Evolutionary conservation across 768 basidiomycete species (phyloP), one percentile per base, ranked within the genome.

Genomic region (Pisolithus albus): DNA sequence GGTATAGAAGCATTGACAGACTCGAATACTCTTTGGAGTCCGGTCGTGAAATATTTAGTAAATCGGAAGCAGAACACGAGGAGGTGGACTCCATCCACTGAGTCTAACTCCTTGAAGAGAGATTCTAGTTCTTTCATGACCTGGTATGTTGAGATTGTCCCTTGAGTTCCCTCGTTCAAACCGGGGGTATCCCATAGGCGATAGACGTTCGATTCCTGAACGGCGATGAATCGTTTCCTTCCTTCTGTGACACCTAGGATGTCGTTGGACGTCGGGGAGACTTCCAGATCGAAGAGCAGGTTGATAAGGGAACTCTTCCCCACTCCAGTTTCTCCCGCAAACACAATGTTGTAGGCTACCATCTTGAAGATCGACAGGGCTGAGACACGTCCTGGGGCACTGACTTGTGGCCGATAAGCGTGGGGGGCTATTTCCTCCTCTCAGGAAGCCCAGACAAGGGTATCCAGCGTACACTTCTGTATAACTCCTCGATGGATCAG

Each of bases 31-130:
- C 43, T 15, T 45, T 28, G 43, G 9, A 45, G 43, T 5, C 43
- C 43, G 28, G 11, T 28, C 5, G 43, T 45, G 43, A 45, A 26
- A 26, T 13, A 23, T 45, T 45, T 45, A 10, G 43, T 45, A n/a
- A 45, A 45, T 6, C 43, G 43, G 26, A 45, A 45, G 21, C 43
- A 45, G 43, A 45, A 45, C n/a, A 45, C 43, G 21, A 45, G 43
- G n/a, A 45, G 43, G 21, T 45, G 43, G 13, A 45, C 43, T 4
- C 26, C 26, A 28, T 28, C 43, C 7, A 4, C 43, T 7, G 43
- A 13, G 15, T 45, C 43, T 45, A 45, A 24, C 15, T 45, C 43
- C 43, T 45, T 45, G 43, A 28, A 28, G 26, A 45, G 43, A 18
- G 24, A 30, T 45, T 45, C 43, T 26, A 45, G 43, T n/a, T 23